Conservation (phyloP, 768 basidiomycete genomes). For the Suillus lakei region DNA sequence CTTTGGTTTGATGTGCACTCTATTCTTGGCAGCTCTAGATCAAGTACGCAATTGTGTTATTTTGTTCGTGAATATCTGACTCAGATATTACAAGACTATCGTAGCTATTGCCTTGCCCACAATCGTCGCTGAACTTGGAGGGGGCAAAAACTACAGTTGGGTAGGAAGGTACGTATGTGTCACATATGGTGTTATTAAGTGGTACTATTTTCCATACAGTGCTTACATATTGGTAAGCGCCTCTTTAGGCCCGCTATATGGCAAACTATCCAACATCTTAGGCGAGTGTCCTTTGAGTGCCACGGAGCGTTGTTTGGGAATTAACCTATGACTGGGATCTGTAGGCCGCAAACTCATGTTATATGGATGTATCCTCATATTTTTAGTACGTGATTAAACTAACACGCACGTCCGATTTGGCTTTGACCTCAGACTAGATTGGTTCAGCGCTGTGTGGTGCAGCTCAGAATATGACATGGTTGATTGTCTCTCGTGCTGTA, state of each 20-base stretch:
- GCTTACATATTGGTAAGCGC: constrained; percentile 53
- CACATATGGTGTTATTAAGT: neutral
- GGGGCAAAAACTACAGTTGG: constrained; percentile 53
- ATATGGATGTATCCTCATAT: constrained; percentile 39
- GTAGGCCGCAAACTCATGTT: constrained; percentile 44
- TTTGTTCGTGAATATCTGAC: neutral
- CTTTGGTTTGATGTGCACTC: constrained; percentile 46
- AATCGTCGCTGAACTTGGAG: constrained; percentile 49
- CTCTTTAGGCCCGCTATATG: constrained; percentile 49
- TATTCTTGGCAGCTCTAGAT: constrained; percentile 53
- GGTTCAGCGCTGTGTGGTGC: constrained; percentile 48
- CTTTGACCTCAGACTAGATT: constrained; percentile 23
- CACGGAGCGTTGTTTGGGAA: neutral
- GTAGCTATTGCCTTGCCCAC: constrained; percentile 56
- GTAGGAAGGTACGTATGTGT: constrained; percentile 43
- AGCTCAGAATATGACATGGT: constrained; percentile 49
- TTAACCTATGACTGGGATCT: neutral
- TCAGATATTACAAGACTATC: constrained; percentile 37
- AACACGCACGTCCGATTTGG: neutral
- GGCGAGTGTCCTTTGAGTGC: constrained; percentile 24
- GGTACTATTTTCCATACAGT: constrained; percentile 25
- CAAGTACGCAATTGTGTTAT: constrained; percentile 33
- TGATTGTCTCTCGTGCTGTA: constrained; percentile 43
- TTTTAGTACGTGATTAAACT: constrained; percentile 35
- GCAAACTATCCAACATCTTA: constrained; percentile 49